Conservation (phyloP, 441 rosid species). For the Iberis amara region DNA sequence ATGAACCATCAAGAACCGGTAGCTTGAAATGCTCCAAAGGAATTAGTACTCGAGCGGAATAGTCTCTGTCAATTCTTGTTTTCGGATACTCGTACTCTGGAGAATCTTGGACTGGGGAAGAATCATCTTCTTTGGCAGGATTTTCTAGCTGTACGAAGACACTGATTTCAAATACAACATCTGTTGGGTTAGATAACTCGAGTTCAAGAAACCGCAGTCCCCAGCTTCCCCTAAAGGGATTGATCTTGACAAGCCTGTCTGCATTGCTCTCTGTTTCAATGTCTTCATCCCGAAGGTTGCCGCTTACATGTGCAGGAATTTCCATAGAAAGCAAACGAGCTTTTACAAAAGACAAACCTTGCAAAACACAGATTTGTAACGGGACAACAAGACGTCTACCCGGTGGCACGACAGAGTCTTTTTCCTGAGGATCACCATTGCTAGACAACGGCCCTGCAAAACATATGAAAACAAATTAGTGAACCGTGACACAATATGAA, state of each 20-base stretch:
- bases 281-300: conserved; percentile 53
- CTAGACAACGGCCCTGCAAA: conserved; percentile 53
- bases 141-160: conserved; percentile 78
- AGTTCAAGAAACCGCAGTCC: conserved; percentile 91
- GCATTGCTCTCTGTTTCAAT: conserved; percentile 46
- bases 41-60: conserved; percentile 82
- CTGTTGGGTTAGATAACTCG: conserved; percentile 90
- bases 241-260: conserved; percentile 76
- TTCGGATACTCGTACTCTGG: conserved; percentile 71
- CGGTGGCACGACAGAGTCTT: conserved; percentile 52
- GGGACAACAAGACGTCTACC: conserved; percentile 92
- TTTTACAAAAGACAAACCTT: conserved; percentile 85
- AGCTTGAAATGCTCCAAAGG: conserved; percentile 94
- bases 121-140: conserved; percentile 41
- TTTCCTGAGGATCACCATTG: conserved; percentile 43
- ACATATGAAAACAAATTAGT: conserved; percentile 14
- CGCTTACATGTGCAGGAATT: conserved; percentile 85
- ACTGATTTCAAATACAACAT: conserved; percentile 77
- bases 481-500: not conserved
- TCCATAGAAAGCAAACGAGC: conserved; percentile 97
- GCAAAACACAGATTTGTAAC: conserved; percentile 76
- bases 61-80: conserved; percentile 87
- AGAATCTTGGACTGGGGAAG: conserved; percentile 39
- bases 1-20: conserved; percentile 85
- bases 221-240: conserved; percentile 98